These are phyloP conservation scores for Amorphotheca resinae DNA, from an alignment of 495 filamentous ascomycete genomes.

Conservation along the genomic window DNA sequence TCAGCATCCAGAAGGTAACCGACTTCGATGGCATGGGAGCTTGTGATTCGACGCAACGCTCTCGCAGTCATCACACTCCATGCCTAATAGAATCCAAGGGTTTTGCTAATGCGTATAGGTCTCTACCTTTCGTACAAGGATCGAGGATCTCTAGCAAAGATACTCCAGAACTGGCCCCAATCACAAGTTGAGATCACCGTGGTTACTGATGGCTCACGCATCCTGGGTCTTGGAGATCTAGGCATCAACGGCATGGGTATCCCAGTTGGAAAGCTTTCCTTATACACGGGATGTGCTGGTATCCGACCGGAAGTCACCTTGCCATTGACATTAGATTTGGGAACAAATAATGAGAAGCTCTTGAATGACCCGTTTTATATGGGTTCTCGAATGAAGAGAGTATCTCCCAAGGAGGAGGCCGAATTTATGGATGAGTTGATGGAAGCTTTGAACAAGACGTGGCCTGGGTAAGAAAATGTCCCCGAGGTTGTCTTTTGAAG, in stretches of 20 bases:
- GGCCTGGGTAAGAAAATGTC: constrained; percentile 45
- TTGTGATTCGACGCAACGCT: not conserved
- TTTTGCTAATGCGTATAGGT: constrained; percentile 27
- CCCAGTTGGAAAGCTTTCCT: constrained; percentile 62
- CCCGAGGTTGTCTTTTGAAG: not conserved
- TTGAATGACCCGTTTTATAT: constrained; percentile 68
- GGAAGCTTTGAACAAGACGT: constrained; percentile 61
- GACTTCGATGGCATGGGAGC: constrained; percentile 10
- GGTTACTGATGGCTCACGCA: constrained; percentile 70
- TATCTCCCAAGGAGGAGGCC: constrained; percentile 53
- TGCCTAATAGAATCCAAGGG: not conserved
- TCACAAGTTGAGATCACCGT: constrained; percentile 65
- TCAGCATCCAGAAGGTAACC: constrained; percentile 59
- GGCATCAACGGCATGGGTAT: constrained; percentile 81
- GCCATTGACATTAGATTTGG: constrained; percentile 64
- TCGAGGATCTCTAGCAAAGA: constrained; percentile 54
- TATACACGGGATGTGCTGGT: constrained; percentile 69
- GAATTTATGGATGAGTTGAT: constrained; percentile 76
- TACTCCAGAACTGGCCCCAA: constrained; percentile 69
- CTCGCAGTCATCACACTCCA: too few relatives aligned
- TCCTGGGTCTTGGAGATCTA: constrained; percentile 68
- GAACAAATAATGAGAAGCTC: constrained; percentile 59
- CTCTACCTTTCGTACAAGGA: constrained; percentile 69
- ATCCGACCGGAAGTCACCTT: constrained; percentile 64
- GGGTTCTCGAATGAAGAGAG: constrained; percentile 55